These are phyloP conservation scores for Epithele typhae DNA, from an alignment of 768 basidiomycete genomes.

Conservation along the genomic window DNA sequence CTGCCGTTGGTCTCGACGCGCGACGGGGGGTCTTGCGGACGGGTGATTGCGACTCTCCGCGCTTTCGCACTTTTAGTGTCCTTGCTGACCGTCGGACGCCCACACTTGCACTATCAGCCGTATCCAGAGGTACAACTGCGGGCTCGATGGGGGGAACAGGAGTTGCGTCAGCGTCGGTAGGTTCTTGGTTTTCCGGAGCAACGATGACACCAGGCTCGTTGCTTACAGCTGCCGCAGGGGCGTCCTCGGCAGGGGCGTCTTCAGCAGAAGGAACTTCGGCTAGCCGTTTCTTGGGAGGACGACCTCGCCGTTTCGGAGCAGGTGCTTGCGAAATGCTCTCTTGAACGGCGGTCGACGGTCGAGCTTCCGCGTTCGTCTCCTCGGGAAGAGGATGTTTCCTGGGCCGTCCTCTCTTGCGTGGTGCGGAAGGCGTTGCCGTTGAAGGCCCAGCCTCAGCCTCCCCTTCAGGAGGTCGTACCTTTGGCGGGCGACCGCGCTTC, in stretches of 20 bases:
- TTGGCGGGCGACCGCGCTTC: conserved; percentile 30
- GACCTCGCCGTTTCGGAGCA: conserved; percentile 15
- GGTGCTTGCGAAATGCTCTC: conserved; percentile 1
- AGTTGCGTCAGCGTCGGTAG: too few relatives aligned
- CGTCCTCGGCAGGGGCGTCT: neutral
- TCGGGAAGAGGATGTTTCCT: neutral
- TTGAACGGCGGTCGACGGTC: conserved; percentile 1
- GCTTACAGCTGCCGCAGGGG: too few relatives aligned
- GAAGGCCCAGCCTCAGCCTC: neutral
- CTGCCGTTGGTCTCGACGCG: too few relatives aligned
- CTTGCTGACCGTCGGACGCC: conserved; percentile 6
- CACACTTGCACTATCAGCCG: too few relatives aligned
- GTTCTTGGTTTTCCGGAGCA: too few relatives aligned
- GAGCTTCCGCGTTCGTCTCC: neutral
- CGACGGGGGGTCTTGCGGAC: neutral
- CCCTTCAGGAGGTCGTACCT: conserved; percentile 12
- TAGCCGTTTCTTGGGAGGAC: conserved; percentile 12
- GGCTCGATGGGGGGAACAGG: too few relatives aligned
- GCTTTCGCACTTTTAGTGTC: conserved; percentile 4
- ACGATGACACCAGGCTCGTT: too few relatives aligned
- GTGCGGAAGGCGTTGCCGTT: neutral
- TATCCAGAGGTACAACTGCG: too few relatives aligned
- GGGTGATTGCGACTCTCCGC: conserved; percentile 6
- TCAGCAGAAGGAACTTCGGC: neutral
- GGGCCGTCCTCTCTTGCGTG: conserved; percentile 8